Evolutionary conservation across 306 rosid species (phyloP), one percentile per base, ranked within the genome.

Genomic region (Ochetophila trinervis): DNA sequence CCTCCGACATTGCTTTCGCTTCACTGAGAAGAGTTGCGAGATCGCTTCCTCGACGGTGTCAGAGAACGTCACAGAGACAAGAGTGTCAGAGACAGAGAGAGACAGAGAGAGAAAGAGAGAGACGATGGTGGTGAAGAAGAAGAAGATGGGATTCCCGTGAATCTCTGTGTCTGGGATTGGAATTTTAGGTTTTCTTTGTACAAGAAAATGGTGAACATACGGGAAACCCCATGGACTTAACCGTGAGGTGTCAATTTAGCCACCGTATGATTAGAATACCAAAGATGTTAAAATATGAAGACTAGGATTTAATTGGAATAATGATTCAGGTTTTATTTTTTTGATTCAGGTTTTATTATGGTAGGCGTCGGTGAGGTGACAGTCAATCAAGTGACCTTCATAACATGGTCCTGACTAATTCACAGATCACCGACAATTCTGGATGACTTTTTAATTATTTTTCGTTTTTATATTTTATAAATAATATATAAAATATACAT

Each of bases 151-250:
- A 64, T 70, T 75, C 68, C 52, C 68, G 63, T 56, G 67, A 57
- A 62, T 71, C 73, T 53, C 24, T 53, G 45, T 75, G 88, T 84
- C 86, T 62, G 84, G 66, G 69, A 84, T 74, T 71, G 86, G 80
- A 68, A 71, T 76, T 72, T 87, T 89, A 84, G 96, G 96, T 86
- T 84, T 78, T 53, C 72, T 57, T 74, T 65, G 66, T 60, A 62
- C 71, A 55, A 49, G 57, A 44, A 61, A 40, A 63, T 51, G 73
- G 74, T 52, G 80, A 57, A 17, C 6, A 37, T 76, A 74, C 54
- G 73, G 70, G 63, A 35, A 8, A 65, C 66, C 78, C 67, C 74
- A 64, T 62, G 50, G 51, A 60, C 18, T 68, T 53, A 47, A 19
- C 50, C 45, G 71, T 65, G 54, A 40, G n/a, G 23, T 16, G 62